phyloP scores from a whole-genome alignment of 306 rosid genomes.

The Herpetospermum pedunculosum region DNA sequence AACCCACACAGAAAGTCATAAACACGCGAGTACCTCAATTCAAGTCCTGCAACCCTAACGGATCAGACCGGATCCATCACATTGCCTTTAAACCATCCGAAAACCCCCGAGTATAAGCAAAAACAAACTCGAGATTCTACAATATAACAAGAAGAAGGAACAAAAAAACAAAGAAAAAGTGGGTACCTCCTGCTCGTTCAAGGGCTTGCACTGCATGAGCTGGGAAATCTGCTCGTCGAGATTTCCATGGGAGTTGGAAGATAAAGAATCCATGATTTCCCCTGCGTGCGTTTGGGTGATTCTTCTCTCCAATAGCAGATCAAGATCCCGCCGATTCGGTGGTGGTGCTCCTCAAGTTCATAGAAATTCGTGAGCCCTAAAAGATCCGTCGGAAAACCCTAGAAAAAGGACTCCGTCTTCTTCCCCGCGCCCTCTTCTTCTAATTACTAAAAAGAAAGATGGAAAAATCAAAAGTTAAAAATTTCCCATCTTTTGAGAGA shows the following conservation, averaged over 20 bases:
- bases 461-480: background rate
- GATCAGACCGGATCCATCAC: constrained; percentile 30
- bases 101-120: background rate
- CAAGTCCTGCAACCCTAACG: background rate
- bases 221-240: constrained; percentile 91
- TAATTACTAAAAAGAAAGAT: background rate
- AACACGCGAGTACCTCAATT: background rate
- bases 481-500: background rate
- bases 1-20: background rate
- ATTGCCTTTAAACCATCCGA: constrained; percentile 7
- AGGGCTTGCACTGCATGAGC: constrained; percentile 99
- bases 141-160: background rate
- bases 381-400: constrained; percentile 13
- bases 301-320: constrained; percentile 14
- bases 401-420: constrained; percentile 11
- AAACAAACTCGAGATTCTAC: background rate
- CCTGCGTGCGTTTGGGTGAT: background rate
- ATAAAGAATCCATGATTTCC: constrained; percentile 55
- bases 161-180: background rate
- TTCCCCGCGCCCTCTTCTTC: background rate
- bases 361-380: constrained; percentile 30
- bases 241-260: constrained; percentile 76
- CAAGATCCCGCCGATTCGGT: constrained; percentile 22
- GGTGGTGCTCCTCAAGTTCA: constrained; percentile 27
- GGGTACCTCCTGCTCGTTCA: constrained; percentile 82